Base-by-base conservation (phyloP, 192 early-diverging fungal genomes). In the Backusella circina region DNA sequence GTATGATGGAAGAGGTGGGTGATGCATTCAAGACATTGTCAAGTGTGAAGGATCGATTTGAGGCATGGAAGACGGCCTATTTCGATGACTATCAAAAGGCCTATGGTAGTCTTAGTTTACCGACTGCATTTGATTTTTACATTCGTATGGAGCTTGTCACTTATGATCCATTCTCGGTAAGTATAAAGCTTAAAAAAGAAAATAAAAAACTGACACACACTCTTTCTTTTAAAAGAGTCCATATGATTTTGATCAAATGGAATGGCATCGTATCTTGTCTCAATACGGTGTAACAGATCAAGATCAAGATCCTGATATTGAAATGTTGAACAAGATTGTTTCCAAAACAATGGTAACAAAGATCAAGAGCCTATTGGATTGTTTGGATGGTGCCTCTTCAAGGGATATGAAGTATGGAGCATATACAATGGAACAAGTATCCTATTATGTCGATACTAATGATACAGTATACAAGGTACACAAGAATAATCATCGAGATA, bases 41-140 rank as follows among this genome's bases (percentile, higher is more conserved):
- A 31, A 75, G 78, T 15, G 85, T 89, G 0, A 88, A 83, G 73
- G 70, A 76, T 41, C 77, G 76, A 50, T 89, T 89, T 77, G 81
- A 83, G 32, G 80, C 80, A 3, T 89, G 86, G 86, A 88, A 86
- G 38, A 80, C 77, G 0, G 74, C 86, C 0, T 87, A 83, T 41
- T 77, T 75, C 50, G 84, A 83, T 36, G 88, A 89, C 66, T 89
- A 89, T 72, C 71, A 72, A 41, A 88, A 88, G 61, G 88, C 88
- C 0, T 89, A 85, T 76, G 88, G 88, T 13, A 84, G 84, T 0
- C 75, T 89, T 0, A 79, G 86, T 35, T 39, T 89, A 75, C 85
- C 88, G 0, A 74, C 80, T 7, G 88, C 86, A 8, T 89, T 89
- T 83, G 86, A 88, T 47, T 85, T 89, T 54, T 88, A 82, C 68